These are phyloP conservation scores for Pelargonium cotyledonis DNA, from an alignment of 441 rosid genomes.

Conservation along the genomic window DNA sequence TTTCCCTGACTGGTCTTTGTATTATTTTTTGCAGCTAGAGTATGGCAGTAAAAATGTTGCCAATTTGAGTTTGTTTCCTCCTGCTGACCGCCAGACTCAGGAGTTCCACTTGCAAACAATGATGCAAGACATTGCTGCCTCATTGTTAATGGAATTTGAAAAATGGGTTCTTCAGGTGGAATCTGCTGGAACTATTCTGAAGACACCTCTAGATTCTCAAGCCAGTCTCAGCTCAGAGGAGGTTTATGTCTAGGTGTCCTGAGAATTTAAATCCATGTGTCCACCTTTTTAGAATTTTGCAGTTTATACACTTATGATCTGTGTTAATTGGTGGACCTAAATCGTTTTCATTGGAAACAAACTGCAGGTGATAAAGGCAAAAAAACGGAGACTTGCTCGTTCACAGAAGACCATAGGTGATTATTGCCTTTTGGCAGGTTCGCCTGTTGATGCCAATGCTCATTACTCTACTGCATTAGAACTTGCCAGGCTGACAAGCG, in stretches of 20 bases:
- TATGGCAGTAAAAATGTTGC: conserved; percentile 59
- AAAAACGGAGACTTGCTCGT: conserved; percentile 84
- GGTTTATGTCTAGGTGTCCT: conserved; percentile 97
- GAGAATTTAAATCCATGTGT: conserved; percentile 37
- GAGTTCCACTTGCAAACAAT: conserved; percentile 87
- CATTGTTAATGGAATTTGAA: conserved; percentile 87
- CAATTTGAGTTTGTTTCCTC: conserved; percentile 71
- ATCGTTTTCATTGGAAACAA: conserved; percentile 18
- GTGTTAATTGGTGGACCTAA: conserved; percentile 20
- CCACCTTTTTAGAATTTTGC: conserved; percentile 16
- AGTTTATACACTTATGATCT: conserved; percentile 15
- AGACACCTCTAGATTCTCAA: conserved; percentile 99
- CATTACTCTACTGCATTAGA: conserved; percentile 91
- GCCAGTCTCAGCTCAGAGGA: conserved; percentile 97
- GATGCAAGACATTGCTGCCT: conserved; percentile 97
- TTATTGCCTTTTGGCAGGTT: conserved; percentile 92
- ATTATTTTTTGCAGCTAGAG: conserved; percentile 50
- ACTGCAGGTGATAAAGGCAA: conserved; percentile 90
- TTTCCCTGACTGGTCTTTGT: not conserved
- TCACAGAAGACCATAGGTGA: conserved; percentile 98
- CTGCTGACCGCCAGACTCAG: conserved; percentile 70
- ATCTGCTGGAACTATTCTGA: conserved; percentile 84
- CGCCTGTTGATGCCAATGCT: conserved; percentile 97
- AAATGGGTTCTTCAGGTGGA: conserved; percentile 90
- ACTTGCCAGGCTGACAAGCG: conserved; percentile 79